A percentile compares a stretch with the other conserved stretches of the same genome.
Conservation (phyloP, 202 grass and related monocot species). For the Setaria viridis region DNA sequence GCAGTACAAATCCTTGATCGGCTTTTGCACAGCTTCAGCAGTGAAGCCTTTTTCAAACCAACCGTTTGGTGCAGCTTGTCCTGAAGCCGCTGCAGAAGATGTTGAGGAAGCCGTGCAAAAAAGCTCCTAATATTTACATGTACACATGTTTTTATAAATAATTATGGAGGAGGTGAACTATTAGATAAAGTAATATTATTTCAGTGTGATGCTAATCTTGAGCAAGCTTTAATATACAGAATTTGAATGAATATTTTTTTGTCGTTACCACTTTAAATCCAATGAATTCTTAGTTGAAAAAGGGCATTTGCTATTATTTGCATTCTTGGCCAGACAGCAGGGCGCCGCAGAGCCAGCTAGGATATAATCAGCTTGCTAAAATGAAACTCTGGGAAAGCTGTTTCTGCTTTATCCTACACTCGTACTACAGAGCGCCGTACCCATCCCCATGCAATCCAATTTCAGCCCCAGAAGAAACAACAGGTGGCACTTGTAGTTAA, state of each 20-base stretch:
- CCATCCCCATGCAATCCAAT: slow-evolving; percentile 48
- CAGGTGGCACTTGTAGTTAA: slow-evolving; percentile 29
- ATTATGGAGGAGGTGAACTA: background rate
- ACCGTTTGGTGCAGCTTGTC: too few relatives aligned
- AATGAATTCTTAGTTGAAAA: too few relatives aligned
- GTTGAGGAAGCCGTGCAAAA: too few relatives aligned
- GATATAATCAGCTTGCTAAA: background rate
- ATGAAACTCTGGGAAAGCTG: background rate
- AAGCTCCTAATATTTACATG: background rate
- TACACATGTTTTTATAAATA: background rate
- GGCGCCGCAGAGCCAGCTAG: background rate
- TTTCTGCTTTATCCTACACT: background rate
- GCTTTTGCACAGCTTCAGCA: too few relatives aligned
- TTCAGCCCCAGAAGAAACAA: slow-evolving; percentile 11
- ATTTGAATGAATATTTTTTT: background rate
- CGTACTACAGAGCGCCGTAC: background rate
- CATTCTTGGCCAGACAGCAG: background rate
- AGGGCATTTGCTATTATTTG: background rate
- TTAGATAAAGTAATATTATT: background rate
- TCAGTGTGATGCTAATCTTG: background rate
- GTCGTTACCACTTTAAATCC: background rate
- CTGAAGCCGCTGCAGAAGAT: too few relatives aligned
- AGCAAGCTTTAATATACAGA: background rate
- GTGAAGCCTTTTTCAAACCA: too few relatives aligned
- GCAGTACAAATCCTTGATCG: too few relatives aligned